Conservation (phyloP, 257 asterid genomes). For the Henckelia pumila region DNA sequence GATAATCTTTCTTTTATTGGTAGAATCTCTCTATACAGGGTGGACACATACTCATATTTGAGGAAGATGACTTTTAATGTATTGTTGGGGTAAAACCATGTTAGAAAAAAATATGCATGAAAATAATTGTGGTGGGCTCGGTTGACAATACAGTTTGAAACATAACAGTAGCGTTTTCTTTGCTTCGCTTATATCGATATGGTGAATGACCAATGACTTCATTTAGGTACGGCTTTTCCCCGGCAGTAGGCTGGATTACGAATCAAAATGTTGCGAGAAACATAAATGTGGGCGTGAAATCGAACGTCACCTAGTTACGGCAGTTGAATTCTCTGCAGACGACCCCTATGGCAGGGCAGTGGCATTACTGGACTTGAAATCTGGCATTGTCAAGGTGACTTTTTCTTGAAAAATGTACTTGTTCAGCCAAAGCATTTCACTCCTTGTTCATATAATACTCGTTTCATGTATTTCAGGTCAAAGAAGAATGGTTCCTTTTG, state of each 20-base stretch:
- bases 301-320: conserved; percentile 61
- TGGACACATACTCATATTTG: too few relatives aligned
- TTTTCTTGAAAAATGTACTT: not conserved
- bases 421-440: conserved; percentile 13
- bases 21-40: not conserved
- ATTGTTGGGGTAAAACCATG: too few relatives aligned
- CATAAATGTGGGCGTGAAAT: conserved; percentile 41
- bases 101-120: too few relatives aligned
- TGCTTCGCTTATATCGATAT: not conserved
- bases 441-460: conserved; percentile 16
- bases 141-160: too few relatives aligned
- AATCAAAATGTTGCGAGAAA: conserved; percentile 53
- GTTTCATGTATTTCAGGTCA: conserved; percentile 47
- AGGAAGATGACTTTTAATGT: too few relatives aligned
- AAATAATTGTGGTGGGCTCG: too few relatives aligned
- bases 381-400: conserved; percentile 58
- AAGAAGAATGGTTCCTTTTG: conserved; percentile 70
- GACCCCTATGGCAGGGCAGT: conserved; percentile 78
- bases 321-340: conserved; percentile 68
- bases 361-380: conserved; percentile 69
- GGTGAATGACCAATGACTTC: not conserved
- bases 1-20: too few relatives aligned
- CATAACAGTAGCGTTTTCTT: too few relatives aligned
- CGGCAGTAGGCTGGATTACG: conserved; percentile 85
- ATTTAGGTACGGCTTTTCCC: conserved; percentile 69